Conservation (phyloP, 768 basidiomycete genomes). For the Strobilomyces dryophilus region DNA sequence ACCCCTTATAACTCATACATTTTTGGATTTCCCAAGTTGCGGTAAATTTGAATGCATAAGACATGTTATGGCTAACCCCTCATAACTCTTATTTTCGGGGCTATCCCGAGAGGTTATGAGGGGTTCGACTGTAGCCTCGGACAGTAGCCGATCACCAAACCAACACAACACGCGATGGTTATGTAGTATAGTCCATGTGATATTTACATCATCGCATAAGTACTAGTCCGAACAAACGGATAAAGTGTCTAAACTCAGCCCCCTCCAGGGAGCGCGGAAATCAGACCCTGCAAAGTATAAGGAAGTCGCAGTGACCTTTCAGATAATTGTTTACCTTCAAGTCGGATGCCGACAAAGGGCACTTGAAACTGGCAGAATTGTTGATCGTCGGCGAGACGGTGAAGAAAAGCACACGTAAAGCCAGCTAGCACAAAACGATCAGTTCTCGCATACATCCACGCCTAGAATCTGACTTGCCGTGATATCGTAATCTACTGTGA, state of each 20-base stretch:
- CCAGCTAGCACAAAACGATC: constrained; percentile 41
- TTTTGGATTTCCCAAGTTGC: too few species aligned
- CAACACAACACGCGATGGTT: neutral
- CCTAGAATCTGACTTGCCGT: constrained; percentile 36
- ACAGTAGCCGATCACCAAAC: too few species aligned
- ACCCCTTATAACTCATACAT: too few species aligned
- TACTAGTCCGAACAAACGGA: constrained; percentile 3
- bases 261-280: constrained; percentile 14
- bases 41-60: too few species aligned
- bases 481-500: constrained; percentile 64
- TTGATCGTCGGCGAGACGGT: constrained; percentile 64
- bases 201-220: constrained; percentile 11
- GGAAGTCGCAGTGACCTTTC: neutral
- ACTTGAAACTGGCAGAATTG: constrained; percentile 57
- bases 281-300: constrained; percentile 19
- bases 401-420: constrained; percentile 59
- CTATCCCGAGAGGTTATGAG: too few species aligned
- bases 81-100: too few species aligned
- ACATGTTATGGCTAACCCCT: too few species aligned
- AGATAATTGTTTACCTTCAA: constrained; percentile 15
- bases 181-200: constrained; percentile 15
- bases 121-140: too few species aligned
- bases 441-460: constrained; percentile 3
- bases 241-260: neutral
- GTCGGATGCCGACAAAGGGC: constrained; percentile 48